Conservation (phyloP, 192 early-diverging fungal species). For the Coemansia guatemalensis region DNA sequence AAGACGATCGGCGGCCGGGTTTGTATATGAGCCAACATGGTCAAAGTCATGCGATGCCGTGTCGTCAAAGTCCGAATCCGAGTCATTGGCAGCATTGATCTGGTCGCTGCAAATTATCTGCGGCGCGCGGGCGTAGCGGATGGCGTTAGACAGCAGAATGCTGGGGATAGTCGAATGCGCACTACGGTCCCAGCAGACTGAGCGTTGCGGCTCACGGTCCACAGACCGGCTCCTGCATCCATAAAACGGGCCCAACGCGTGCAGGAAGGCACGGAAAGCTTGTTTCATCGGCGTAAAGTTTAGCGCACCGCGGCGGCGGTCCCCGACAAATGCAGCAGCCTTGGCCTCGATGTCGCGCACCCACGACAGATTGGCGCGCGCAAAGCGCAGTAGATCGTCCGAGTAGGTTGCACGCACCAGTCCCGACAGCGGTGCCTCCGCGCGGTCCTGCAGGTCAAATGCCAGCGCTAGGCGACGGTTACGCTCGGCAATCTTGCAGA, state of each 20-base stretch:
- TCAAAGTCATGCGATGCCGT: slow-evolving; percentile 32
- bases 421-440: slow-evolving; percentile 34
- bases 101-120: slow-evolving; percentile 42
- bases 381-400: slow-evolving; percentile 70
- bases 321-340: slow-evolving; percentile 67
- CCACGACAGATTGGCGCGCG: slow-evolving; percentile 61
- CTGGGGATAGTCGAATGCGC: slow-evolving; percentile 33
- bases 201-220: slow-evolving; percentile 75
- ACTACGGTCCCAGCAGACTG: slow-evolving; percentile 57
- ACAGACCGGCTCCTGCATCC: slow-evolving; percentile 69
- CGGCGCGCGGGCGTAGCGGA: slow-evolving; percentile 33
- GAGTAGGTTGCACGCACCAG: slow-evolving; percentile 54
- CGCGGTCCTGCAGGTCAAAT: slow-evolving; percentile 62
- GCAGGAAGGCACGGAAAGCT: slow-evolving; percentile 66
- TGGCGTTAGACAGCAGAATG: slow-evolving; percentile 31
- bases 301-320: slow-evolving; percentile 53
- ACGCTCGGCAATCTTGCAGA: slow-evolving; percentile 75
- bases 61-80: slow-evolving; percentile 34
- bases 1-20: slow-evolving; percentile 26
- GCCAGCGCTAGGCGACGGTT: slow-evolving; percentile 81
- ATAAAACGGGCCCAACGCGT: slow-evolving; percentile 74
- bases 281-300: slow-evolving; percentile 71
- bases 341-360: slow-evolving; percentile 67
- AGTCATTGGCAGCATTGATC: slow-evolving; percentile 6
- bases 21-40: not conserved